Evolutionary conservation across 2,329 filamentous ascomycete genomes (phyloP).

Genomic region (Ceratocystis lukuohia): DNA sequence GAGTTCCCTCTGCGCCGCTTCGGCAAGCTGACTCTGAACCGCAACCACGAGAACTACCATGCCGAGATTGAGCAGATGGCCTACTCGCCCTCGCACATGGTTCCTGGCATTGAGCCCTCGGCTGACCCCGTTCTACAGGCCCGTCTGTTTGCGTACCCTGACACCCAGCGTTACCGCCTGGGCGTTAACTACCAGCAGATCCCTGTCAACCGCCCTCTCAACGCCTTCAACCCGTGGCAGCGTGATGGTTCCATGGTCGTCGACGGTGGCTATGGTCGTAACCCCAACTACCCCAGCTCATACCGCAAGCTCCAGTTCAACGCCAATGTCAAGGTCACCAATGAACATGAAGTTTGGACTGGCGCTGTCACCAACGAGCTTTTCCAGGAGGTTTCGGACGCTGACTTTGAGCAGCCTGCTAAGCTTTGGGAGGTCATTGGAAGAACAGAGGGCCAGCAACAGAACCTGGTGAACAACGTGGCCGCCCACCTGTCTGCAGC

Average conservation of each 20-base stretch:
- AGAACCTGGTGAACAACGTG: conserved; percentile 47
- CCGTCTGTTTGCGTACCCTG: conserved; percentile 47
- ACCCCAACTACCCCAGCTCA: conserved; percentile 44
- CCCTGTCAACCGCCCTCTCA: conserved; percentile 45
- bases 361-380: conserved; percentile 33
- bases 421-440: conserved; percentile 38
- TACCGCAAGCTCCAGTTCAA: conserved; percentile 35
- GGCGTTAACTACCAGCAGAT: conserved; percentile 53
- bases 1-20: conserved; percentile 48
- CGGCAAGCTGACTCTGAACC: conserved; percentile 50
- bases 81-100: conserved; percentile 51
- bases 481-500: conserved; percentile 42
- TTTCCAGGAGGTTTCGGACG: conserved; percentile 32
- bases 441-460: conserved; percentile 41
- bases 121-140: conserved; percentile 50
- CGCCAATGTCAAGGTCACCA: conserved; percentile 28
- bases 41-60: conserved; percentile 55
- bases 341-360: conserved; percentile 36
- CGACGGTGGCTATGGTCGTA: conserved; percentile 49
- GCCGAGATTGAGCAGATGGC: conserved; percentile 55
- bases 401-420: conserved; percentile 38
- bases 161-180: conserved; percentile 49
- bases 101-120: conserved; percentile 48
- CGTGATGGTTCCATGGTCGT: conserved; percentile 59
- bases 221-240: conserved; percentile 53